A percentile compares a stretch with the other conserved stretches of the same genome.
Conservation (phyloP, 2,329 filamentous ascomycete species). For the Alternaria sp. region DNA sequence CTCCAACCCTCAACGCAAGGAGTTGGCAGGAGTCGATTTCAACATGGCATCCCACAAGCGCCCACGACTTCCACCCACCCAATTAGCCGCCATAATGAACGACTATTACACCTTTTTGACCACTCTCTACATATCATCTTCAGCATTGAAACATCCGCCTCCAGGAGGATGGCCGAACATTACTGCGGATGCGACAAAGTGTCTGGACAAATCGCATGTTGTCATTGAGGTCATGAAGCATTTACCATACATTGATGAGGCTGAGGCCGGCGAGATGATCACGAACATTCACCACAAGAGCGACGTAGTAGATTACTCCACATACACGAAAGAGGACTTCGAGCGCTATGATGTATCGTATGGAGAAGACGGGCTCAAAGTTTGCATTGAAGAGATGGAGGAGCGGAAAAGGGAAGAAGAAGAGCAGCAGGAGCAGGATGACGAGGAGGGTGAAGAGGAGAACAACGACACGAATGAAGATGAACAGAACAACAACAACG, state of each 20-base stretch:
- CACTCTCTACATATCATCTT: slow-evolving; percentile 10
- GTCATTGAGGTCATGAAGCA: slow-evolving; percentile 17
- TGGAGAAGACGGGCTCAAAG: background rate
- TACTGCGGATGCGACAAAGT: slow-evolving; percentile 1
- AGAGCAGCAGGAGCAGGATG: background rate
- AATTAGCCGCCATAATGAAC: slow-evolving; percentile 10
- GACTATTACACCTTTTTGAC: slow-evolving; percentile 17
- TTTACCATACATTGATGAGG: slow-evolving; percentile 13
- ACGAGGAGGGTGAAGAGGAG: background rate
- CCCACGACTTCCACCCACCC: background rate
- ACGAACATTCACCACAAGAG: slow-evolving; percentile 12
- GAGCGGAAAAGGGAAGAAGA: background rate
- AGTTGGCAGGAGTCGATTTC: background rate
- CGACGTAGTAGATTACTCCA: slow-evolving; percentile 7
- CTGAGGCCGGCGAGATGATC: background rate
- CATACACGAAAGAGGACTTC: background rate
- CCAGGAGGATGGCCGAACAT: slow-evolving; percentile 16
- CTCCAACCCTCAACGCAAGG: background rate
- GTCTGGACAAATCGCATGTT: background rate
- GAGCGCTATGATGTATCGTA: background rate
- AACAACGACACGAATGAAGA: background rate
- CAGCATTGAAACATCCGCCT: slow-evolving; percentile 7
- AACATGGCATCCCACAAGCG: background rate
- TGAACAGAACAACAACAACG: background rate
- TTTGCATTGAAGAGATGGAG: background rate